Evolutionary conservation across 331 rosid genomes (phyloP), one percentile per base, ranked within the genome.

Genomic region (Saraca asoca): DNA sequence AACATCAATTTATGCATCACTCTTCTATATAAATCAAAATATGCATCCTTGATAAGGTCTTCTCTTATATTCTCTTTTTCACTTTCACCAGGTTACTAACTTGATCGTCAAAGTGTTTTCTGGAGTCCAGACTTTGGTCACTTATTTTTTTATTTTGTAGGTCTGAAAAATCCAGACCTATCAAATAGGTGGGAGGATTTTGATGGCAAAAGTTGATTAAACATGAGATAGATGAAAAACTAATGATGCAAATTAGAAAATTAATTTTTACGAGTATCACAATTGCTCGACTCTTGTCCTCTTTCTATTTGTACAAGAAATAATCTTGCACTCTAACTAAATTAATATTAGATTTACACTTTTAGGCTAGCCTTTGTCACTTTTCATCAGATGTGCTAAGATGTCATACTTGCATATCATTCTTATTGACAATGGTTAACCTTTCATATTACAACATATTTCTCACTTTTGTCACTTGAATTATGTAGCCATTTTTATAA

Each of bases 171-270:
- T n/a, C n/a, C n/a, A n/a, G n/a, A n/a, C n/a, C n/a, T n/a, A n/a
- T n/a, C n/a, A n/a, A 38, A n/a, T 19, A 9, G 31, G 29, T 8
- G 2, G 5, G 12, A 43, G 50, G 19, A 42, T 54, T 39, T 69
- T 79, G 44, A 20, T 51, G 15, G 54, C 53, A 50, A 64, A 38
- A 44, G 45, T 62, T 20, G n/a, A 37, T 14, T 31, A 19, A 58
- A 67, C 31, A 20, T 51, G 6, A 61, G 38, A 37, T 44, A 17
- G 19, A 31, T 68, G 48, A 15, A 17, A 42, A 59, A 41, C 58
- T 58, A 58, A 24, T 24, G 31, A 24, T 24, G 1, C 31, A n/a
- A n/a, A n/a, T n/a, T n/a, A n/a, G n/a, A n/a, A n/a, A n/a, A n/a
- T n/a, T n/a, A 3, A 24, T 24, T 24, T 24, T 3, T 24, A 3